Evolutionary conservation across 176 grass and related monocot genomes (phyloP), one percentile per base, ranked within the genome.

Genomic region (Oryza officinalis): DNA sequence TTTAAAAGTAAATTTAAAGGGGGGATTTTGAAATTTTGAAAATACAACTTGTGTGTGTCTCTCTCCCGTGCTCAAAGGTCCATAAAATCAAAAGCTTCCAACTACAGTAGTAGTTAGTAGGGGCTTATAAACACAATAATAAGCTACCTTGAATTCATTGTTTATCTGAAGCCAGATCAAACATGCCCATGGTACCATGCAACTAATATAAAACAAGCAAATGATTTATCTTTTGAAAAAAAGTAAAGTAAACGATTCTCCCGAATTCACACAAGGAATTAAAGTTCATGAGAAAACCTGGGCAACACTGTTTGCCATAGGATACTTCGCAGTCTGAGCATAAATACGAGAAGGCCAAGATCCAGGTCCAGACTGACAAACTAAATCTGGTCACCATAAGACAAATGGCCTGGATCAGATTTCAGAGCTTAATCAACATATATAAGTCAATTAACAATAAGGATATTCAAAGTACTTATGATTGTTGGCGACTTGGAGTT

Each of bases 221-320:
- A 46, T 35, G 49, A 5, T 52, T 49, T 32, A 18, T 54, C 7
- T 59, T 60, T 60, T 38, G 5, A 1, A 10, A 60, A 59, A 37
- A 63, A 69, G 22, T 59, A 41, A 73, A 72, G 43, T n/a, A 40
- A 86, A 67, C 9, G 10, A 26, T 66, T 65, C 20, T 43, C 11
- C 6, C 10, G 33, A 63, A 84, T 15, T 64, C 31, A n/a, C 27
- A 86, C 26, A 35, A 17, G 40, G n/a, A 75, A 86, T 69, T 2
- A 76, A 38, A 85, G 80, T 60, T 54, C 74, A 83, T 17, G 72
- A 86, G 63, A 3, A 77, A 83, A 98, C 96, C 96, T 98, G 96
- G 80, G 96, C 96, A 65, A 95, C 96, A 78, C 96, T 98, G 77
- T 95, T 98, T 85, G 96, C 96, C 96, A 98, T 98, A 44, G 96